Evolutionary conservation across 2,329 filamentous ascomycete species (phyloP).

Genomic region (Aspergillus pseudoglaucus): DNA sequence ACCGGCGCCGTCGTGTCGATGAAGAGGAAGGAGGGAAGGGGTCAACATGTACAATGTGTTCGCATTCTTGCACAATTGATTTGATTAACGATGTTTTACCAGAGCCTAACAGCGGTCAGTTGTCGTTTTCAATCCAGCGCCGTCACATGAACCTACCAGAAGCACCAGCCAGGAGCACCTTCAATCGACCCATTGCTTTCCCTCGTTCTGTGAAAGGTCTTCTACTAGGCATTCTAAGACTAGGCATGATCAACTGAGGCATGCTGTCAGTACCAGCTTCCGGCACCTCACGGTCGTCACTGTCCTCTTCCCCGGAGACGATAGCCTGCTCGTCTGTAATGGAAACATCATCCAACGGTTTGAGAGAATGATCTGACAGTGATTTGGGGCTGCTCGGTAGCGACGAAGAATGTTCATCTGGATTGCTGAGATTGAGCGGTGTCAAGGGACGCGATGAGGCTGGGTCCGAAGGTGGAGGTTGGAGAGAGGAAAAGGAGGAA

Average conservation of each 20-base stretch:
- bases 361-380: slow-evolving; percentile 52
- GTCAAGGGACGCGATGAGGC: slow-evolving; percentile 39
- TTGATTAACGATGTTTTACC: slow-evolving; percentile 89
- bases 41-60: slow-evolving; percentile 92
- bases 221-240: slow-evolving; percentile 80
- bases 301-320: slow-evolving; percentile 52
- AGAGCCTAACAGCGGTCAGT: slow-evolving; percentile 48
- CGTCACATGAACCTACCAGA: slow-evolving; percentile 49
- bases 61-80: slow-evolving; percentile 76
- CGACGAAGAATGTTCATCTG: slow-evolving; percentile 44
- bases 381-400: slow-evolving; percentile 56
- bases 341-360: slow-evolving; percentile 53
- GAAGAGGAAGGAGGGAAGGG: slow-evolving; percentile 36
- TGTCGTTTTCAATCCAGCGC: not conserved
- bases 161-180: slow-evolving; percentile 78
- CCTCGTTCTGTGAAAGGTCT: slow-evolving; percentile 85
- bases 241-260: slow-evolving; percentile 94
- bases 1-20: slow-evolving; percentile 15
- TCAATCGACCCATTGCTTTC: slow-evolving; percentile 75
- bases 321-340: slow-evolving; percentile 51
- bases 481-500: slow-evolving; percentile 10
- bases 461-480: slow-evolving; percentile 15
- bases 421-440: slow-evolving; percentile 40
- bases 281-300: slow-evolving; percentile 22
- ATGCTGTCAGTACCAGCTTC: slow-evolving; percentile 31